Evolutionary conservation across 2,329 filamentous ascomycete species (phyloP).

Genomic region (Coniella vitis): DNA sequence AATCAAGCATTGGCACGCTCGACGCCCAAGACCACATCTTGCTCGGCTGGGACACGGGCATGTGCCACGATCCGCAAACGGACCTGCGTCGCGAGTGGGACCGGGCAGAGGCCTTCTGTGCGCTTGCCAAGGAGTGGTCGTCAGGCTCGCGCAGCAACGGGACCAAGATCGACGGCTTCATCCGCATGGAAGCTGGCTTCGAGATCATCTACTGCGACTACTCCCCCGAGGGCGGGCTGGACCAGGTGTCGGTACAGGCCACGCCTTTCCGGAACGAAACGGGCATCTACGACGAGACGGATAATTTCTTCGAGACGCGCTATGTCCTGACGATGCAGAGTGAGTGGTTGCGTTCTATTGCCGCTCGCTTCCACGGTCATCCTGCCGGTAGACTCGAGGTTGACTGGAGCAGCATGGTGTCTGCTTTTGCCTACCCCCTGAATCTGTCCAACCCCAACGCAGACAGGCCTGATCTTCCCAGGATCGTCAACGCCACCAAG

Average conservation of each 20-base stretch:
- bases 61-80: not conserved
- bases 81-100: constrained; percentile 31
- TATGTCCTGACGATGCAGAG: not conserved
- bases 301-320: not conserved
- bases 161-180: constrained; percentile 47
- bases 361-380: constrained; percentile 39
- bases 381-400: constrained; percentile 33
- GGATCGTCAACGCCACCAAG: constrained; percentile 18
- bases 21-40: constrained; percentile 61
- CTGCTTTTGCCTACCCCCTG: constrained; percentile 42
- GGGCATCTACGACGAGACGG: constrained; percentile 12
- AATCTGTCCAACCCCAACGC: constrained; percentile 38
- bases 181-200: constrained; percentile 64
- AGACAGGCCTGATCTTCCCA: constrained; percentile 18
- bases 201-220: constrained; percentile 66
- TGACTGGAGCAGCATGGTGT: constrained; percentile 45
- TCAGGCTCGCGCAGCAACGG: constrained; percentile 19
- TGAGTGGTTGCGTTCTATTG: constrained; percentile 34
- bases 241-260: constrained; percentile 27
- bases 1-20: constrained; percentile 56
- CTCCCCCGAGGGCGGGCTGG: constrained; percentile 27
- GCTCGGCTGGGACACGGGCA: constrained; percentile 8
- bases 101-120: constrained; percentile 51
- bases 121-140: constrained; percentile 43
- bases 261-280: constrained; percentile 18